Evolutionary conservation across 2,329 filamentous ascomycete species (phyloP).

Genomic region (Trichoderma pleuroti): DNA sequence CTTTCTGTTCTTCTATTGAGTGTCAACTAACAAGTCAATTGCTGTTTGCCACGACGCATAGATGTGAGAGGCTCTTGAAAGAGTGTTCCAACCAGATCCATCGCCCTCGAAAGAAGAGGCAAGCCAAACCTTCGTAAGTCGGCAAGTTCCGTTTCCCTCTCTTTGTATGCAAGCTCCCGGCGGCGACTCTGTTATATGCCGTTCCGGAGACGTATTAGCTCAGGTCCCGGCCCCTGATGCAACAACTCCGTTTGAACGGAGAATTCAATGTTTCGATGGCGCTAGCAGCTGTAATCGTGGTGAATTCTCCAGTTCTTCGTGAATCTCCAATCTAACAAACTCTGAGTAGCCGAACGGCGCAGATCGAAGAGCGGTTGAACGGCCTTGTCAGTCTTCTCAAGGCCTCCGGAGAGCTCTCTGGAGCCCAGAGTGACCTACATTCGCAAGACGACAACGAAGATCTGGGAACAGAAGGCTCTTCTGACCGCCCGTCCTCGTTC

Average conservation of each 20-base stretch:
- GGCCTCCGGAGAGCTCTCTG: slow-evolving; percentile 38
- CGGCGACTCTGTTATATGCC: not conserved
- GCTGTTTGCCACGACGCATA: slow-evolving; percentile 24
- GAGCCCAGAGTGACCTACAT: not conserved
- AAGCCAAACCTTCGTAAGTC: slow-evolving; percentile 49
- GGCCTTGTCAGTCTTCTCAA: slow-evolving; percentile 47
- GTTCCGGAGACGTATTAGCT: not conserved
- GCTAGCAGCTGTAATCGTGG: not conserved
- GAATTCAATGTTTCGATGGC: not conserved
- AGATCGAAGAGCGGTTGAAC: slow-evolving; percentile 49
- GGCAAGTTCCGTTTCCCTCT: not conserved
- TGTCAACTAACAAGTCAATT: not conserved
- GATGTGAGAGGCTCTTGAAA: slow-evolving; percentile 48
- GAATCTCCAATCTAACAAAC: not conserved
- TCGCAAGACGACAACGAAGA: slow-evolving; percentile 11
- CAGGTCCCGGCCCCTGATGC: not conserved
- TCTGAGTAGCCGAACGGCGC: slow-evolving; percentile 42
- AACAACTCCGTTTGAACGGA: slow-evolving; percentile 3
- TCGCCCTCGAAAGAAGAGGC: slow-evolving; percentile 50
- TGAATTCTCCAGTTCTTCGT: not conserved
- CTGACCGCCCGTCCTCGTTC: not conserved
- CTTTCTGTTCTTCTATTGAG: not conserved
- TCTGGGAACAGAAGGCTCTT: not conserved
- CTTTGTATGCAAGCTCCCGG: not conserved
- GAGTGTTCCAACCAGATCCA: slow-evolving; percentile 47